Evolutionary conservation across 768 basidiomycete genomes (phyloP).

Genomic region (Calocybe cyanea): DNA sequence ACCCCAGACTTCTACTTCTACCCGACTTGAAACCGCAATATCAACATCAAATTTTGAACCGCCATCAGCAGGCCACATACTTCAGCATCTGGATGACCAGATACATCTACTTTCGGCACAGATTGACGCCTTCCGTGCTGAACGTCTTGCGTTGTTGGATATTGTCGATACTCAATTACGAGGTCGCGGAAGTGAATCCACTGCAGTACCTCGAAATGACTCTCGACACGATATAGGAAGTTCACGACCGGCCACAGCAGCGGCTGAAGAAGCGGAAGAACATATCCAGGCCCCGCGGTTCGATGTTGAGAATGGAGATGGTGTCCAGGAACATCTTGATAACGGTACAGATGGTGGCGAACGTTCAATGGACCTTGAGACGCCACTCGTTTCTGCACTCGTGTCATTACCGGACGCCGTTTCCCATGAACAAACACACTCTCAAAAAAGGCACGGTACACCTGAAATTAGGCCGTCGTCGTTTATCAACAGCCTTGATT

Average conservation of each 20-base stretch:
- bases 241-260: too few relatives aligned
- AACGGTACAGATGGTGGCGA: slow-evolving; percentile 14
- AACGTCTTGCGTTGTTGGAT: slow-evolving; percentile 21
- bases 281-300: not conserved
- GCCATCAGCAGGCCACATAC: not conserved
- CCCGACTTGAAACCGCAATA: not conserved
- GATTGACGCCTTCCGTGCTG: slow-evolving; percentile 28
- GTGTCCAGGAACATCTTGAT: not conserved
- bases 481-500: too few relatives aligned
- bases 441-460: too few relatives aligned
- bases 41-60: not conserved
- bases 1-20: not conserved
- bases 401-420: too few relatives aligned
- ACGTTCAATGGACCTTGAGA: slow-evolving; percentile 18
- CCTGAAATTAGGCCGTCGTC: too few relatives aligned
- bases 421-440: too few relatives aligned
- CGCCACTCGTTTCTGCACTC: slow-evolving; percentile 7
- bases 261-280: not conserved
- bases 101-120: slow-evolving; percentile 26
- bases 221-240: too few relatives aligned
- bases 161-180: slow-evolving; percentile 11
- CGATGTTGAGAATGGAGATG: not conserved
- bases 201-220: not conserved
- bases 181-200: not conserved
- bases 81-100: slow-evolving; percentile 25